Evolutionary conservation across 768 basidiomycete genomes (phyloP).

Genomic region (Albatrellus ellisii): DNA sequence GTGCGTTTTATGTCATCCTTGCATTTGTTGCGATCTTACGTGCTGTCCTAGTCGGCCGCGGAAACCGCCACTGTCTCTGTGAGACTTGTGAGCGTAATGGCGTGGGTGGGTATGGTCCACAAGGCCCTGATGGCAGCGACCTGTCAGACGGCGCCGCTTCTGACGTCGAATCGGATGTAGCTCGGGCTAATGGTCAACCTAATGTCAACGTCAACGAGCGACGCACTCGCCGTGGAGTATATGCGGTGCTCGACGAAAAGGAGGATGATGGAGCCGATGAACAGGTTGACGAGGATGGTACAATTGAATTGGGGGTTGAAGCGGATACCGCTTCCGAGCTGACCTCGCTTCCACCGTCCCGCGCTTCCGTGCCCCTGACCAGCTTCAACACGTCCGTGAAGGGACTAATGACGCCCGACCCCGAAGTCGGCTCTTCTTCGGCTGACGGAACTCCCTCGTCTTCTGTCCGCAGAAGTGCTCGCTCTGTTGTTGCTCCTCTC

Average conservation of each 20-base stretch:
- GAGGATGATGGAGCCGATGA: slow-evolving; percentile 25
- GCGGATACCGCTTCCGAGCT: slow-evolving; percentile 28
- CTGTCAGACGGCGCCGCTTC: slow-evolving; percentile 25
- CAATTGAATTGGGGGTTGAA: neutral
- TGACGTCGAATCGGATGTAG: slow-evolving; percentile 11
- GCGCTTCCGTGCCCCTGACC: slow-evolving; percentile 5
- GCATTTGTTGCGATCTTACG: slow-evolving; percentile 17
- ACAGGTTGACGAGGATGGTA: neutral
- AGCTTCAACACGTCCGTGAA: neutral
- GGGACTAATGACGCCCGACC: slow-evolving; percentile 19
- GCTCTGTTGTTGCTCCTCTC: slow-evolving; percentile 28
- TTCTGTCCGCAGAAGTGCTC: neutral
- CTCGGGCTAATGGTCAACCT: neutral
- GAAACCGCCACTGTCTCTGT: slow-evolving; percentile 68
- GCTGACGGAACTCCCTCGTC: slow-evolving; percentile 2
- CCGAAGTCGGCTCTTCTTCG: slow-evolving; percentile 11
- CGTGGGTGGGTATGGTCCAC: slow-evolving; percentile 55
- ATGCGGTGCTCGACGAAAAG: slow-evolving; percentile 53
- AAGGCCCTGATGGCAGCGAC: slow-evolving; percentile 40
- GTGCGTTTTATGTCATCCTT: slow-evolving; percentile 34
- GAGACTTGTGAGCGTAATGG: slow-evolving; percentile 75
- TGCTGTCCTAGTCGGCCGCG: slow-evolving; percentile 39
- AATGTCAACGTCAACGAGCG: slow-evolving; percentile 62
- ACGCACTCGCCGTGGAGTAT: slow-evolving; percentile 71
- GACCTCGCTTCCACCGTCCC: slow-evolving; percentile 33